Conservation (phyloP, 257 asterid genomes). For the Lavandula angustifolia region DNA sequence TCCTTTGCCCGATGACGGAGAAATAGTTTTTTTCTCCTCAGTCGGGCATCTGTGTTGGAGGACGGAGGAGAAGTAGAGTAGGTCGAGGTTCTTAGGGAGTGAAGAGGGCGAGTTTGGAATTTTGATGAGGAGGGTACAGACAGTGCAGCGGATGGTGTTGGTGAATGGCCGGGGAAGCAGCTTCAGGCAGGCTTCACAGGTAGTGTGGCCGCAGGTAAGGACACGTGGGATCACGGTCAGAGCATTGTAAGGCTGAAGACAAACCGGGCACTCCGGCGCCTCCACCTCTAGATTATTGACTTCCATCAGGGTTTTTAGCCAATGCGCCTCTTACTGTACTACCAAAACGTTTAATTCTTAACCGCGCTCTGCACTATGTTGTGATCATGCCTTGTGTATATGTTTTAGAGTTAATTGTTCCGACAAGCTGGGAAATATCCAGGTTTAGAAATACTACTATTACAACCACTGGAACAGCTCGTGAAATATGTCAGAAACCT, state of each 20-base stretch:
- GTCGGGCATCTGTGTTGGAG: slow-evolving; percentile 34
- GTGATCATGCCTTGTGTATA: too few relatives aligned
- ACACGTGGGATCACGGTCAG: slow-evolving; percentile 69
- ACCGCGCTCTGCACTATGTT: too few relatives aligned
- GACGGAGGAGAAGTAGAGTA: slow-evolving; percentile 61
- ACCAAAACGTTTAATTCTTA: too few relatives aligned
- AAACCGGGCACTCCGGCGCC: slow-evolving; percentile 95
- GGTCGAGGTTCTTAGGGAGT: slow-evolving; percentile 93
- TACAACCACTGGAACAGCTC: too few relatives aligned
- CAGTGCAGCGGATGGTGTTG: slow-evolving; percentile 72
- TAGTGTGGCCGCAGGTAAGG: slow-evolving; percentile 87
- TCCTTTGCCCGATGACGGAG: slow-evolving; percentile 23
- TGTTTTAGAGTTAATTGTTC: too few relatives aligned
- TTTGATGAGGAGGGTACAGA: slow-evolving; percentile 73
- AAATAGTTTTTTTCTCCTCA: slow-evolving; percentile 35
- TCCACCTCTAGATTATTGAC: slow-evolving; percentile 42
- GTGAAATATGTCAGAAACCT: neutral
- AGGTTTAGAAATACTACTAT: too few relatives aligned
- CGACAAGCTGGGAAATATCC: too few relatives aligned
- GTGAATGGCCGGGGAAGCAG: slow-evolving; percentile 78
- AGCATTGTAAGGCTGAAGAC: slow-evolving; percentile 67
- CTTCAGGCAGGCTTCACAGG: slow-evolving; percentile 70
- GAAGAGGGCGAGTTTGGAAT: slow-evolving; percentile 54
- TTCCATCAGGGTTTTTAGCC: neutral
- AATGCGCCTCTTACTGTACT: too few relatives aligned